A percentile compares a stretch with the other conserved stretches of the same genome.
Conservation (phyloP, 2,329 filamentous ascomycete genomes). For the Pseudopyricularia cyperi region DNA sequence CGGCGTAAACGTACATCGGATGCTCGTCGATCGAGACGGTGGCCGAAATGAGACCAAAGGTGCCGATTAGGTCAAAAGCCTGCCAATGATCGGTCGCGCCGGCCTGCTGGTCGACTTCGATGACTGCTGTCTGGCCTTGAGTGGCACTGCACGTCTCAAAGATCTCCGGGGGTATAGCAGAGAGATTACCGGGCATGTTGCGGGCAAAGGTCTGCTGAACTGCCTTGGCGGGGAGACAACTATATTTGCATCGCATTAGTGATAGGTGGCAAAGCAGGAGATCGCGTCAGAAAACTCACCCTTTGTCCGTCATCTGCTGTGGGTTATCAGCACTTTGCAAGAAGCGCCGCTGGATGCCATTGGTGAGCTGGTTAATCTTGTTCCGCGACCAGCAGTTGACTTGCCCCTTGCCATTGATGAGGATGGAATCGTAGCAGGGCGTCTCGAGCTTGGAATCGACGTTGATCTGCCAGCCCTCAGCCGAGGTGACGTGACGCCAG, state of each 20-base stretch:
- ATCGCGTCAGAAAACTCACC: constrained; percentile 17
- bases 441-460: constrained; percentile 30
- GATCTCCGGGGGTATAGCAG: constrained; percentile 25
- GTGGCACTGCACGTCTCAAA: constrained; percentile 34
- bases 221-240: constrained; percentile 26
- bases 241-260: neutral
- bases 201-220: constrained; percentile 19
- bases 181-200: constrained; percentile 15
- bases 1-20: constrained; percentile 38
- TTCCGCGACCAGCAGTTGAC: constrained; percentile 34
- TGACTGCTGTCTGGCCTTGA: constrained; percentile 26
- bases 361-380: constrained; percentile 25
- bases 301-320: constrained; percentile 24
- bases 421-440: constrained; percentile 45
- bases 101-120: constrained; percentile 19
- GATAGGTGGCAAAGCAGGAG: neutral
- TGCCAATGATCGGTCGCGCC: constrained; percentile 25
- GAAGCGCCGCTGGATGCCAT: constrained; percentile 15
- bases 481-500: constrained; percentile 39
- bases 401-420: constrained; percentile 49
- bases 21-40: constrained; percentile 38
- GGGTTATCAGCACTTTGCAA: constrained; percentile 15
- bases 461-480: constrained; percentile 18
- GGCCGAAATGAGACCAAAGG: constrained; percentile 30
- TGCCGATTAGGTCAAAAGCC: constrained; percentile 41